Conservation (phyloP, 352 stramenopile genomes). For the Phytophthora chlamydospora region DNA sequence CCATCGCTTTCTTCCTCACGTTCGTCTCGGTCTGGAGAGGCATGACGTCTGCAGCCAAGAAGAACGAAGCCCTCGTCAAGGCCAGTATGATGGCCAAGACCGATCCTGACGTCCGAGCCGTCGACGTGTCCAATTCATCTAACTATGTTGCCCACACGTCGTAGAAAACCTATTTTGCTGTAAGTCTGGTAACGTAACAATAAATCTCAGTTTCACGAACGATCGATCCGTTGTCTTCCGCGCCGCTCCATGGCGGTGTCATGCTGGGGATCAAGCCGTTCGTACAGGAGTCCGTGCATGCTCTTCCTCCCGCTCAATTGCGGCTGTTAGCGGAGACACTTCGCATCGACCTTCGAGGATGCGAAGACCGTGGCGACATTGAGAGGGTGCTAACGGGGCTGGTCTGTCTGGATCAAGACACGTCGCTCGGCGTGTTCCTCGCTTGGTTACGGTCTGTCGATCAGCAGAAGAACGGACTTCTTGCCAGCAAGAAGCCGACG, state of each 20-base stretch:
- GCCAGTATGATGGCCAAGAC: conserved; percentile 28
- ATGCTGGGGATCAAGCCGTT: conserved; percentile 75
- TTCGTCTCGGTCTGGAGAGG: conserved; percentile 37
- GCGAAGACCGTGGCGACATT: conserved; percentile 63
- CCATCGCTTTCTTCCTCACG: conserved; percentile 32
- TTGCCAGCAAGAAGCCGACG: conserved; percentile 38
- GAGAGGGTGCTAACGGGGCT: conserved; percentile 66
- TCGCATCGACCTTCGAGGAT: conserved; percentile 63
- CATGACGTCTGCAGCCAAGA: conserved; percentile 25
- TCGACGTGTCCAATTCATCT: not conserved
- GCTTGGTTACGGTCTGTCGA: conserved; percentile 55
- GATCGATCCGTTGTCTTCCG: conserved; percentile 3
- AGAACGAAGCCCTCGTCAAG: conserved; percentile 24
- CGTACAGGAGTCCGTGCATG: conserved; percentile 65
- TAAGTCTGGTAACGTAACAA: conserved; percentile 14
- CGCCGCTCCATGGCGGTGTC: conserved; percentile 3
- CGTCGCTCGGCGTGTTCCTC: conserved; percentile 72
- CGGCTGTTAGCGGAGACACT: conserved; percentile 63
- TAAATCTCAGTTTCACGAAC: conserved; percentile 27
- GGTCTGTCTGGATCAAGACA: conserved; percentile 77
- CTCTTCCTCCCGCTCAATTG: conserved; percentile 52
- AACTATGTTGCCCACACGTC: conserved; percentile 13
- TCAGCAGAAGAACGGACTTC: conserved; percentile 24
- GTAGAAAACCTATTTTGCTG: conserved; percentile 5
- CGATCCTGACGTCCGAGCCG: conserved; percentile 7